phyloP scores from a whole-genome alignment of 129 eudicot species.

The Lonicera japonica region DNA sequence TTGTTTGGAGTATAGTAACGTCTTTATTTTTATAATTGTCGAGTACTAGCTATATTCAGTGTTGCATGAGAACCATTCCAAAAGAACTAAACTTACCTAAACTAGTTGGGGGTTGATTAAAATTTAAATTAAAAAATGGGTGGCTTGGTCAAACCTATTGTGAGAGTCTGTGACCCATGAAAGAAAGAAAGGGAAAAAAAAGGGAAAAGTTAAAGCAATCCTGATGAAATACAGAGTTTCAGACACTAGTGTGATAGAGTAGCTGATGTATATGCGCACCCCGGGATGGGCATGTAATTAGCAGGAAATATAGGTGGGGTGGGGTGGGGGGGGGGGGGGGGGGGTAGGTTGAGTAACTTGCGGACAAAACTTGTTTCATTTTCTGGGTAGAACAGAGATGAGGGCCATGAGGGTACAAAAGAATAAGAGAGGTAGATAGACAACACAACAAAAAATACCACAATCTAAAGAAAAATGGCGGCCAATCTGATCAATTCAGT shows the following conservation, averaged over 20 bases:
- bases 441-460: conserved; percentile 22
- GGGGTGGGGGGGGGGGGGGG: too few species aligned
- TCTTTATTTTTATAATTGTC: too few species aligned
- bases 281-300: not conserved
- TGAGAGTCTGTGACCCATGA: conserved; percentile 17
- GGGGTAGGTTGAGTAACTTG: conserved; percentile 8
- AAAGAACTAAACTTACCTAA: too few species aligned
- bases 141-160: conserved; percentile 69
- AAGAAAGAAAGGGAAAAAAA: conserved; percentile 16
- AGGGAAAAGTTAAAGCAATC: conserved; percentile 49
- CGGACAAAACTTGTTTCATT: conserved; percentile 22
- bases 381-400: conserved; percentile 2
- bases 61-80: too few species aligned
- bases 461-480: conserved; percentile 45
- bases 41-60: too few species aligned
- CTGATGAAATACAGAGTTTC: conserved; percentile 39
- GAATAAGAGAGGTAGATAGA: conserved; percentile 15
- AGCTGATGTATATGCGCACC: conserved; percentile 18
- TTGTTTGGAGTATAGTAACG: too few species aligned
- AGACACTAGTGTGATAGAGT: conserved; percentile 42
- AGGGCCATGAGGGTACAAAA: conserved; percentile 25
- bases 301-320: conserved; percentile 11
- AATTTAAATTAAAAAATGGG: conserved; percentile 16
- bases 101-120: too few species aligned
- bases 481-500: conserved; percentile 54